Evolutionary conservation across 2,329 filamentous ascomycete genomes (phyloP).

Genomic region (Ophiostoma sp.): DNA sequence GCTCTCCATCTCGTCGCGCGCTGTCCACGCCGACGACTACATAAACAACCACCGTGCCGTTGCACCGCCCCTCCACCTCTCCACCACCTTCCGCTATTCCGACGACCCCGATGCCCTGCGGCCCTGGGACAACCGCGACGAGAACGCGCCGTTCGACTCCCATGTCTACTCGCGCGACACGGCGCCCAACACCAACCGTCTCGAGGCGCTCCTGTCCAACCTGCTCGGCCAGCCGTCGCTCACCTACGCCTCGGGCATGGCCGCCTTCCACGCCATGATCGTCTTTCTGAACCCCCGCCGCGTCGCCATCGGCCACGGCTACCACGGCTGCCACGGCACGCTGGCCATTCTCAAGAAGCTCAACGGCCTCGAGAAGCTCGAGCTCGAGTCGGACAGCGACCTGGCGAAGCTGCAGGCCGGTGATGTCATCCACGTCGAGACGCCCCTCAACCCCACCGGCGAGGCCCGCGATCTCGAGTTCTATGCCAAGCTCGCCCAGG

Average conservation of each 20-base stretch:
- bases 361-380: slow-evolving; percentile 65
- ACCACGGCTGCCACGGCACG: slow-evolving; percentile 91
- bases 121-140: slow-evolving; percentile 49
- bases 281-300: slow-evolving; percentile 77
- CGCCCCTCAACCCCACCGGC: slow-evolving; percentile 86
- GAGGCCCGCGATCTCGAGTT: slow-evolving; percentile 66
- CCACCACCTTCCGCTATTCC: slow-evolving; percentile 83
- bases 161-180: slow-evolving; percentile 81
- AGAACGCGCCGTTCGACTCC: slow-evolving; percentile 49
- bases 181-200: slow-evolving; percentile 73
- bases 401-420: slow-evolving; percentile 62
- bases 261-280: slow-evolving; percentile 82
- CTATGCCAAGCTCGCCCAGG: slow-evolving; percentile 68
- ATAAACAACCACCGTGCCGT: slow-evolving; percentile 72
- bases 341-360: slow-evolving; percentile 68
- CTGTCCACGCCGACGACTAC: slow-evolving; percentile 77
- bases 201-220: slow-evolving; percentile 74
- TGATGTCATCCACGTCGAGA: slow-evolving; percentile 87
- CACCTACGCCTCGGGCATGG: slow-evolving; percentile 78
- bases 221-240: slow-evolving; percentile 65
- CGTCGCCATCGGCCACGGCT: slow-evolving; percentile 75
- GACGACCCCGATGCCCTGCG: slow-evolving; percentile 61
- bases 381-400: slow-evolving; percentile 48
- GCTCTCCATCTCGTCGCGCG: slow-evolving; percentile 59
- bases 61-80: slow-evolving; percentile 82